A percentile compares a stretch with the other conserved stretches of the same genome.
phyloP scores from a whole-genome alignment of 805 yeast genomes.

The Wickerhamiella parazyma region DNA sequence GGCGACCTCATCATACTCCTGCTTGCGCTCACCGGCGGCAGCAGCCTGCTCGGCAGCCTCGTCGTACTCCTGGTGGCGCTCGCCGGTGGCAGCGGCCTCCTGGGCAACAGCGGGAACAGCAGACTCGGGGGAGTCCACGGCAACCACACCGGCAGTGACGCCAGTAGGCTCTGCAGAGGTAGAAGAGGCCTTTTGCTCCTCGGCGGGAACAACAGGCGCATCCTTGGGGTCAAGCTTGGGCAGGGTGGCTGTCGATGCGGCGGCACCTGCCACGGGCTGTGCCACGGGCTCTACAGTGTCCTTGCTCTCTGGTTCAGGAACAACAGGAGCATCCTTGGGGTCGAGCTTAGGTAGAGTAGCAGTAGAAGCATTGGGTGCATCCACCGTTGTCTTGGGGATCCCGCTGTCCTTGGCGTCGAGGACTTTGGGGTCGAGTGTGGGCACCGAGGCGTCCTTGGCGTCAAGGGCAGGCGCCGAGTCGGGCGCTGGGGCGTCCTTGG shows the following conservation, averaged over 20 bases:
- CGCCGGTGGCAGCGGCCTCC: conserved; percentile 3
- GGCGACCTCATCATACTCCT: conserved; percentile 1
- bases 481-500: no score
- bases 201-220: neutral
- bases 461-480: no score
- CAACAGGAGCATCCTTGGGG: conserved; percentile 6
- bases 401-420: neutral
- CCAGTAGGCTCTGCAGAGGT: no score
- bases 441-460: neutral
- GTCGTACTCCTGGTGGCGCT: conserved; percentile 9
- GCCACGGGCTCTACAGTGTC: neutral
- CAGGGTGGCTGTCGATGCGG: no score
- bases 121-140: conserved; percentile 8
- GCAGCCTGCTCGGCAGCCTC: conserved; percentile 7
- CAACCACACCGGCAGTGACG: neutral
- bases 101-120: conserved; percentile 9
- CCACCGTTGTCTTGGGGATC: neutral
- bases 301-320: conserved; percentile 1
- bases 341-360: neutral
- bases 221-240: neutral
- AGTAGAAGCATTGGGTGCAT: neutral
- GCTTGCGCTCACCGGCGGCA: conserved; percentile 1
- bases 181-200: neutral
- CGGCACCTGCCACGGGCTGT: no score
- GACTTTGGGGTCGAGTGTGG: neutral